These are phyloP conservation scores for Candida corydali DNA, from an alignment of 805 yeast genomes.

Conservation along the genomic window DNA sequence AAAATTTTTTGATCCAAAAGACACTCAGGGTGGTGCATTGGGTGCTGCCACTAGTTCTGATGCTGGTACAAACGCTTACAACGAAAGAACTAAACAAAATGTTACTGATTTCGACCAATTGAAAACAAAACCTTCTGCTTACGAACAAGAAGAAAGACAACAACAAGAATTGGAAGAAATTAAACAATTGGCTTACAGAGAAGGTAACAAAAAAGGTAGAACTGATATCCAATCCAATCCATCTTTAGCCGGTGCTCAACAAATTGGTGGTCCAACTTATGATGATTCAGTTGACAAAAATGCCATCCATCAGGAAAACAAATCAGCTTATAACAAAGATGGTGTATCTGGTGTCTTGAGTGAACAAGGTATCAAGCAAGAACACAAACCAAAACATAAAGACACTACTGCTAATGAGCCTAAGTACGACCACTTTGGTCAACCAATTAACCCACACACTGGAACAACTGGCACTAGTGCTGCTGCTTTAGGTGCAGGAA, in stretches of 20 bases:
- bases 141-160: conserved; percentile 8
- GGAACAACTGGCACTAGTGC: too few species aligned
- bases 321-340: conserved; percentile 26
- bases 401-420: background rate
- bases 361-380: background rate
- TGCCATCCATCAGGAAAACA: conserved; percentile 24
- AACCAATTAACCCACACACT: too few species aligned
- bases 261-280: conserved; percentile 1
- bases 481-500: conserved; percentile 14
- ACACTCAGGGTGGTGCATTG: conserved; percentile 26
- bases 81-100: conserved; percentile 24
- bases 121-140: conserved; percentile 3
- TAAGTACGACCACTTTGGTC: conserved; percentile 8
- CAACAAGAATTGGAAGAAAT: conserved; percentile 12
- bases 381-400: background rate
- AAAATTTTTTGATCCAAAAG: conserved; percentile 29
- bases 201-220: conserved; percentile 7
- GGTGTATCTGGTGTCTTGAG: conserved; percentile 16
- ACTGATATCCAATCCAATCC: conserved; percentile 4
- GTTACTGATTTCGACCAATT: conserved; percentile 6
- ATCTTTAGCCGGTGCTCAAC: background rate
- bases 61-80: conserved; percentile 6
- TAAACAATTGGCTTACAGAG: conserved; percentile 13
- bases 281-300: conserved; percentile 16
- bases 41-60: conserved; percentile 18